These are phyloP conservation scores for Ceratobasidium sp. DNA, from an alignment of 1,284 basidiomycete genomes.

Conservation along the genomic window DNA sequence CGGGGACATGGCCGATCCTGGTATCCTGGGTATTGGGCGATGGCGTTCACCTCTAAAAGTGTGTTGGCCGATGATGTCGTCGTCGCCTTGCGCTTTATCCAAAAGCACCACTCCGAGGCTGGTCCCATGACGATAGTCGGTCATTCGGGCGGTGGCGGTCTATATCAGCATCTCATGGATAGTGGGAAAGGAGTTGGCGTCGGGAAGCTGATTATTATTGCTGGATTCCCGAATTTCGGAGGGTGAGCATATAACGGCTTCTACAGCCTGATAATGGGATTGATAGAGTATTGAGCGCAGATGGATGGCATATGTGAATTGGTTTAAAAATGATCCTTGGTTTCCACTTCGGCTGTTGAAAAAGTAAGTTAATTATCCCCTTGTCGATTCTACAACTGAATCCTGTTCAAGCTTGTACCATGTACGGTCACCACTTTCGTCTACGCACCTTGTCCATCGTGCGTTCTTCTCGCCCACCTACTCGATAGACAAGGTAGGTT, in stretches of 20 bases:
- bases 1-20: conserved; percentile 33
- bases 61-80: conserved; percentile 35
- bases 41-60: conserved; percentile 35
- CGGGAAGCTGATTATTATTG: conserved; percentile 29
- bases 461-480: conserved; percentile 40
- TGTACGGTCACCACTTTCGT: conserved; percentile 17
- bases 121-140: conserved; percentile 22
- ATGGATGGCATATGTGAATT: conserved; percentile 29
- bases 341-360: conserved; percentile 21
- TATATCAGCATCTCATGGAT: conserved; percentile 34
- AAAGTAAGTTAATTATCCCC: background rate
- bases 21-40: conserved; percentile 36
- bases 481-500: conserved; percentile 3
- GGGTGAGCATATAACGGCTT: conserved; percentile 8
- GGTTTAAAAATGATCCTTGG: conserved; percentile 39
- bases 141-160: conserved; percentile 31
- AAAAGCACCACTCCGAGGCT: conserved; percentile 9
- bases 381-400: background rate
- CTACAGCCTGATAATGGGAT: background rate
- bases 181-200: conserved; percentile 33
- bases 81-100: conserved; percentile 17
- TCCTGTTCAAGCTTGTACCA: conserved; percentile 3
- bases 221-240: conserved; percentile 34
- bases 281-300: background rate
- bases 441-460: conserved; percentile 3